Base-by-base conservation (phyloP, 2,329 filamentous ascomycete genomes). In the Colletotrichum sp. region DNA sequence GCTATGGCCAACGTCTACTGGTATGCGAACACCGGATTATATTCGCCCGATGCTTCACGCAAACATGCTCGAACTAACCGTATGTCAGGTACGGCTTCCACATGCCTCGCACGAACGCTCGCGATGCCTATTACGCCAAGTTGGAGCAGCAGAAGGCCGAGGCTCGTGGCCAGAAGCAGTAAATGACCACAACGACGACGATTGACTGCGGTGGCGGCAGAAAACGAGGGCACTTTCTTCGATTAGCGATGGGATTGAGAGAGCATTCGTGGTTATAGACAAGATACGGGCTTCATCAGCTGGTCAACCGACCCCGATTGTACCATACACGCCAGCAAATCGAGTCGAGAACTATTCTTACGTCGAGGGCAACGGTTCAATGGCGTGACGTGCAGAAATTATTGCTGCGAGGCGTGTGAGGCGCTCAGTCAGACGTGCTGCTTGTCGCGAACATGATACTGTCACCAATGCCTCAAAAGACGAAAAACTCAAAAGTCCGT, bases 51-150 rank as follows among this genome's bases (percentile, higher is more conserved):
- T 26, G 9, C 32, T 44, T 65, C 22, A 74, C 15, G 59, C 63
- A 8, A 44, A 3, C 34, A 24, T 32, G 32, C 32, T 57, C 26
- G 18, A 62, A 75, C 66, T 66, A 71, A 62, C 44, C 18, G 18
- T 12, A 68, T n/a, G 26, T 78, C 79, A 92, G 90, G 90, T 90
- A 92, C 88, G 90, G 91, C 83, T 92, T 83, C 87, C 91, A 92
- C 86, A 85, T 92, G 81, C 91, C 90, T 79, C 90, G 90, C 84
- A 91, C 89, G 81, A 83, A 88, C 81, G 87, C 86, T 78, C 90
- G 91, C 82, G 91, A 92, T 85, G 85, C 85, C 84, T 89, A 87
- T 88, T 92, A 92, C 87, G 84, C 84, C 84, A 87, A 90, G 85
- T 85, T 92, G 77, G 91, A 92, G 87, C 86, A 88, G 80, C 84